phyloP scores from a whole-genome alignment of 768 basidiomycete species.

The Cubamyces lactineus region DNA sequence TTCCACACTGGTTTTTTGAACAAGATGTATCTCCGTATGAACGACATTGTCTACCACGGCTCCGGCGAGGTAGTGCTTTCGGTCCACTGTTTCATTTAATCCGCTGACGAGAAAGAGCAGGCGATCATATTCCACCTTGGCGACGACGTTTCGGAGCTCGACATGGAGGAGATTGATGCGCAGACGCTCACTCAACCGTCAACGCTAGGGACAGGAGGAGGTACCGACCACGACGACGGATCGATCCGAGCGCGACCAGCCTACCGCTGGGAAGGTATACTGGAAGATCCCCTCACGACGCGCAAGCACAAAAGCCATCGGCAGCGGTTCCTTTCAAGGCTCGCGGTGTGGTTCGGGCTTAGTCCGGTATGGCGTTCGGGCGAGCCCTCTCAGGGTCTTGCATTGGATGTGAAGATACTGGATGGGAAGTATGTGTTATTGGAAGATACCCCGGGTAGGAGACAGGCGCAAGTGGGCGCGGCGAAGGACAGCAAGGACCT shows the following conservation, averaged over 20 bases:
- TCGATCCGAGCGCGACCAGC: slow-evolving; percentile 61
- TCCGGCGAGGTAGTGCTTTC: slow-evolving; percentile 44
- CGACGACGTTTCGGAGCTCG: slow-evolving; percentile 51
- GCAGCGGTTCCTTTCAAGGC: slow-evolving; percentile 50
- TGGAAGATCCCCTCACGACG: slow-evolving; percentile 53
- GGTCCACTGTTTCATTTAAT: neutral
- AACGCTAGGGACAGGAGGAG: slow-evolving; percentile 66
- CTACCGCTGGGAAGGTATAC: slow-evolving; percentile 73
- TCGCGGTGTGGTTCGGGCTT: slow-evolving; percentile 71
- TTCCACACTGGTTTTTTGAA: slow-evolving; percentile 71
- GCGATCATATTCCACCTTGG: slow-evolving; percentile 68
- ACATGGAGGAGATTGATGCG: slow-evolving; percentile 67
- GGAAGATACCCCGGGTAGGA: slow-evolving; percentile 17
- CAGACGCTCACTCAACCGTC: slow-evolving; percentile 54
- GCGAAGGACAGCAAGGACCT: slow-evolving; percentile 1
- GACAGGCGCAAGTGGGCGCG: neutral
- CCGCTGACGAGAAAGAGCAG: slow-evolving; percentile 37
- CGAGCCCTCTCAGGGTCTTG: slow-evolving; percentile 54
- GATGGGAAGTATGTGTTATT: slow-evolving; percentile 61
- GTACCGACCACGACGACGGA: slow-evolving; percentile 69
- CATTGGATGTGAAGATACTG: slow-evolving; percentile 60
- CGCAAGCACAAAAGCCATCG: slow-evolving; percentile 39
- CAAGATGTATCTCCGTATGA: slow-evolving; percentile 70
- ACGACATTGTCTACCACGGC: slow-evolving; percentile 66
- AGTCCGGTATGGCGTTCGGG: slow-evolving; percentile 64